A percentile compares a stretch with the other conserved stretches of the same genome.
Conservation (phyloP, 148 eudicot genomes). For the Salicornia ramosissima region DNA sequence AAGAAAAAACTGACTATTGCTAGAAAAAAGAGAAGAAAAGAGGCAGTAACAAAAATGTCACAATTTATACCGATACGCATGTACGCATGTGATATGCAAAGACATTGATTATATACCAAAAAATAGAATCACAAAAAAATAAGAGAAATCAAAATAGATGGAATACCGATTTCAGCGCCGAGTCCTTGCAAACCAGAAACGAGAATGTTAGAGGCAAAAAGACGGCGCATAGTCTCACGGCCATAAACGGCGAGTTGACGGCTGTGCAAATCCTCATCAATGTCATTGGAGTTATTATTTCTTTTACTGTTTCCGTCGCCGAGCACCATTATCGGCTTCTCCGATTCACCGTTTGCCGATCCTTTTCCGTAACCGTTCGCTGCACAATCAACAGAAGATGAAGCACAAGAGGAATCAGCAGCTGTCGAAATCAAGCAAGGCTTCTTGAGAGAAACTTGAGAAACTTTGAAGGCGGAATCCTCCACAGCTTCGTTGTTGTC, state of each 20-base stretch:
- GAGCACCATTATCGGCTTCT: conserved; percentile 25
- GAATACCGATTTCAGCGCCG: conserved; percentile 77
- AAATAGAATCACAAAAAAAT: neutral
- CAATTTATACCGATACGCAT: no score
- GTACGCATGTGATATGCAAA: no score
- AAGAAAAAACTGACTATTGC: no score
- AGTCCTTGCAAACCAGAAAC: conserved; percentile 80
- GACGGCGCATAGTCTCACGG: conserved; percentile 77
- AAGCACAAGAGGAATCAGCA: conserved; percentile 21
- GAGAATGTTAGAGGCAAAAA: conserved; percentile 67
- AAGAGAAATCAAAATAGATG: neutral
- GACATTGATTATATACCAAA: no score
- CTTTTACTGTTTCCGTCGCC: conserved; percentile 8
- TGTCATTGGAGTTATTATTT: conserved; percentile 33
- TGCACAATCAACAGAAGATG: conserved; percentile 15
- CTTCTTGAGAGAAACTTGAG: conserved; percentile 37
- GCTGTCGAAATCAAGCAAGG: conserved; percentile 32
- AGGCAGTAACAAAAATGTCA: no score
- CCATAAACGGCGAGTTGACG: conserved; percentile 84
- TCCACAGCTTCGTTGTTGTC: conserved; percentile 30
- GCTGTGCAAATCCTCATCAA: conserved; percentile 86
- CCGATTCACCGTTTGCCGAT: conserved; percentile 29
- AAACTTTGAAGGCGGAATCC: conserved; percentile 9
- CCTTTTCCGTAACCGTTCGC: conserved; percentile 27
- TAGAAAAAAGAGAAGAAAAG: no score